Evolutionary conservation across 306 rosid species (phyloP).

Genomic region (Quercus rubra): DNA sequence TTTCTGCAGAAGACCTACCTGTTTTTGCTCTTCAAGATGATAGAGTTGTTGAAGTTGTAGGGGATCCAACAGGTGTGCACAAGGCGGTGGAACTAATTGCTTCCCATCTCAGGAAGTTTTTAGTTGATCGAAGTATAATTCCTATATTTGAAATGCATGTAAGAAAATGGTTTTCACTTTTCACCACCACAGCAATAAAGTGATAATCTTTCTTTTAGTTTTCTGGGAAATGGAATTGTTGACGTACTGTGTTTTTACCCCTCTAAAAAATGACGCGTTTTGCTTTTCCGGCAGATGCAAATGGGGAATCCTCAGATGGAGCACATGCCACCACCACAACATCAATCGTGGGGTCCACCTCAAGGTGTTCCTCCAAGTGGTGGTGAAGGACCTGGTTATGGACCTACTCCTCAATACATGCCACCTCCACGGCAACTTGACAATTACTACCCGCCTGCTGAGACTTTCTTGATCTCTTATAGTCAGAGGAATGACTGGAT

Average conservation of each 20-base stretch:
- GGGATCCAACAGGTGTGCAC: slow-evolving; percentile 81
- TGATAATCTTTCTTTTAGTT: not conserved
- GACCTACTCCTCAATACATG: slow-evolving; percentile 71
- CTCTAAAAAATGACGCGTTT: not conserved
- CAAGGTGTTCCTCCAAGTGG: slow-evolving; percentile 72
- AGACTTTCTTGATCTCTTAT: not conserved
- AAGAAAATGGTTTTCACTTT: slow-evolving; percentile 35
- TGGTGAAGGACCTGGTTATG: slow-evolving; percentile 90
- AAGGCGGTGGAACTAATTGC: slow-evolving; percentile 89
- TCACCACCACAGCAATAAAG: not conserved
- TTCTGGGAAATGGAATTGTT: slow-evolving; percentile 9
- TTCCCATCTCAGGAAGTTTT: slow-evolving; percentile 86
- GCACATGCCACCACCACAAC: slow-evolving; percentile 58
- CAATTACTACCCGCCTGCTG: slow-evolving; percentile 65
- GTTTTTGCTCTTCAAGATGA: slow-evolving; percentile 94
- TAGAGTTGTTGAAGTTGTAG: slow-evolving; percentile 90
- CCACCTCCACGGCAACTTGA: slow-evolving; percentile 84
- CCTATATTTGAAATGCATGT: slow-evolving; percentile 85
- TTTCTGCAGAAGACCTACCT: slow-evolving; percentile 85
- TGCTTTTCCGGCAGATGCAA: slow-evolving; percentile 73
- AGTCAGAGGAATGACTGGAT: not conserved
- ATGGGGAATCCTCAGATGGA: slow-evolving; percentile 62
- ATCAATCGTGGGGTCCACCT: slow-evolving; percentile 92
- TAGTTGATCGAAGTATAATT: slow-evolving; percentile 86
- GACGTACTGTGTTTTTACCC: not conserved